Base-by-base conservation (phyloP, 768 basidiomycete genomes). In the Leccinum aurantiacum region DNA sequence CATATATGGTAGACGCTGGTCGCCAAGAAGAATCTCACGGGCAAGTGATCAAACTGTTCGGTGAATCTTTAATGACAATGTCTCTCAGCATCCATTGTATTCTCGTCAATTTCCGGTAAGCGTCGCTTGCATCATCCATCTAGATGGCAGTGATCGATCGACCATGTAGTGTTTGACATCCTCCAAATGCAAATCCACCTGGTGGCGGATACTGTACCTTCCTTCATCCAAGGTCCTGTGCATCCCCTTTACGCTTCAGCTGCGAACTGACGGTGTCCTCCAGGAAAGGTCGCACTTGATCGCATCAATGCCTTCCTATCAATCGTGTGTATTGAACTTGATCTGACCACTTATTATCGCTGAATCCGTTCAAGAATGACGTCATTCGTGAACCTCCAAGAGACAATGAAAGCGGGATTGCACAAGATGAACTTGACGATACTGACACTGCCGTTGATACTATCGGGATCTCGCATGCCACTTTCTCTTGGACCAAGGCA, bases 241-340 rank as follows among this genome's bases (percentile, higher is more conserved):
- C 76, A 17, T 72, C 68, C 57, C 68, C 57, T 64, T 66, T 19
- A 59, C 75, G 69, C 11, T 38, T 29, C 17, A 44, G 4, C 53
- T 27, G 19, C n/a, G 24, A 44, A 44, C 48, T 61, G 37, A 61
- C 38, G 53, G 46, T 14, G 35, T 57, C 4, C 59, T 70, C 58
- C 71, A 62, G 61, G 37, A 6, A 58, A 52, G 37, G 61, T 62
- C 15, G 53, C 61, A 35, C 61, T 62, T 15, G 54, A 62, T 47
- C 61, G 57, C 27, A 62, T 62, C 29, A 59, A 59, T 15, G 38
- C 17, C 14, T 62, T 62, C 15, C n/a, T 62, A 11, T 54, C 27
- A 29, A 17, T 54, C 31, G 60, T 61, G 7, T 19, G 60, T 46
- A 19, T 50, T 31, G 11, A 25, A 13, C 14, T 14, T 41, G 25